Evolutionary conservation across 1,139 yeast genomes (phyloP).

Genomic region (Blastobotrys raffinosifermentans): DNA sequence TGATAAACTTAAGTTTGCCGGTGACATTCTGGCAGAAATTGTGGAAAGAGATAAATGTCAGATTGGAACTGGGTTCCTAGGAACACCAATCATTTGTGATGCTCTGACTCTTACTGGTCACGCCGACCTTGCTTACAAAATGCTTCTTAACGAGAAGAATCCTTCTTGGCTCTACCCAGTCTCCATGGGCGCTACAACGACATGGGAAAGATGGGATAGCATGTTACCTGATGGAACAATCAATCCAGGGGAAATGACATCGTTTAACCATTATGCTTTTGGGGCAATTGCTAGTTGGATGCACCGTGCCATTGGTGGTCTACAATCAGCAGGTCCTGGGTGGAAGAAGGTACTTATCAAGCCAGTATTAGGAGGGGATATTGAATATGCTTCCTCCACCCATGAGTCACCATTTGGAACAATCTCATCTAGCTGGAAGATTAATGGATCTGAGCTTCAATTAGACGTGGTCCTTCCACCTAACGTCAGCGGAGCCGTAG

Average conservation of each 20-base stretch:
- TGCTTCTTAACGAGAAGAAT: slow-evolving; percentile 20
- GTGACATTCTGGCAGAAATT: slow-evolving; percentile 16
- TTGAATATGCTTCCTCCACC: slow-evolving; percentile 7
- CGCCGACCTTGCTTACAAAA: slow-evolving; percentile 20
- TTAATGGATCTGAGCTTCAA: slow-evolving; percentile 4
- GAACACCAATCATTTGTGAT: slow-evolving; percentile 24
- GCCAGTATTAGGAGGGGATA: slow-evolving; percentile 11
- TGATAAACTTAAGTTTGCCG: slow-evolving; percentile 17
- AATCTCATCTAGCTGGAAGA: slow-evolving; percentile 8
- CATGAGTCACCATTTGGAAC: slow-evolving; percentile 11
- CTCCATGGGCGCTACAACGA: slow-evolving; percentile 27
- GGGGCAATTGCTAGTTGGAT: slow-evolving; percentile 25
- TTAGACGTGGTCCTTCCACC: slow-evolving; percentile 8
- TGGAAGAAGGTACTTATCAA: slow-evolving; percentile 14
- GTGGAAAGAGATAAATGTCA: slow-evolving; percentile 15
- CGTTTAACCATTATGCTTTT: slow-evolving; percentile 27
- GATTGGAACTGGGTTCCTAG: slow-evolving; percentile 26
- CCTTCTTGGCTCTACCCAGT: slow-evolving; percentile 28
- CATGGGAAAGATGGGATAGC: slow-evolving; percentile 28
- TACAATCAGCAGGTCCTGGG: slow-evolving; percentile 17
- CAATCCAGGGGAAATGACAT: slow-evolving; percentile 27
- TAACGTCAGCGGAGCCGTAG: slow-evolving; percentile 6
- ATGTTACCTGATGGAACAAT: slow-evolving; percentile 24
- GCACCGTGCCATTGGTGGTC: slow-evolving; percentile 20
- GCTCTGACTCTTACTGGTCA: slow-evolving; percentile 22